Evolutionary conservation across 768 basidiomycete species (phyloP), one percentile per base, ranked within the genome.

Genomic region (Leccinum olivaceopallidum): DNA sequence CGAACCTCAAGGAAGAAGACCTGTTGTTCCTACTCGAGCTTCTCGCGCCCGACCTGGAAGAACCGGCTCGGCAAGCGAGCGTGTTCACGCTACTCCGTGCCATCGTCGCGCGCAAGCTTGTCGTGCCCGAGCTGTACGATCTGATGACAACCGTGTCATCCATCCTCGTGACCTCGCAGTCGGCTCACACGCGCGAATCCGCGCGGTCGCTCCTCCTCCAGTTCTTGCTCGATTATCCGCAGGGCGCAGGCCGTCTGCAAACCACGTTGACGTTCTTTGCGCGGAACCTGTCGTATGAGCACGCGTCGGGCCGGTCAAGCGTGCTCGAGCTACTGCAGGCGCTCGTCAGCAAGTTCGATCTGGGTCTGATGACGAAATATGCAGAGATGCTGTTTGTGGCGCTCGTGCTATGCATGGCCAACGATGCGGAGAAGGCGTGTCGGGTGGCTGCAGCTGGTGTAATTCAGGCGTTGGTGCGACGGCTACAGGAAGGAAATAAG

Each of bases 61-160:
- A 98, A 36, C 86, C 90, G 0, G 80, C 80, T 13, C 86, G 94
- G 6, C 97, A 99, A 74, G 84, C 83, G 4, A 82, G 93, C 9
- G 89, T 92, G 8, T 98, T 99, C 72, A 78, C 90, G 2, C 83
- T 98, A 66, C 83, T 99, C 16, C 89, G 94, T 10, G 90, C 95
- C 26, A 94, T 98, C 65, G 87, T 98, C 16, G 83, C 89, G 6
- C 86, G 95, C 34, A 93, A 92, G 70, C 91, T 98, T 63, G 87
- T 98, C 34, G 92, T 96, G 0, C 93, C 93, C 0, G 97, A 98
- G 74, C 89, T 99, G 55, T 99, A 99, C 76, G 95, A 98, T 73
- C 76, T 95, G 37, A 98, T 99, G 95, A 92, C 93, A 61, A 87
- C 87, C 60, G 87, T 98, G 22, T 87, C 94, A 4, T 89, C 94